A percentile compares a stretch with the other conserved stretches of the same genome.
Conservation (phyloP, 1,284 basidiomycete species). For the Austroboletus novae-zelandiae region DNA sequence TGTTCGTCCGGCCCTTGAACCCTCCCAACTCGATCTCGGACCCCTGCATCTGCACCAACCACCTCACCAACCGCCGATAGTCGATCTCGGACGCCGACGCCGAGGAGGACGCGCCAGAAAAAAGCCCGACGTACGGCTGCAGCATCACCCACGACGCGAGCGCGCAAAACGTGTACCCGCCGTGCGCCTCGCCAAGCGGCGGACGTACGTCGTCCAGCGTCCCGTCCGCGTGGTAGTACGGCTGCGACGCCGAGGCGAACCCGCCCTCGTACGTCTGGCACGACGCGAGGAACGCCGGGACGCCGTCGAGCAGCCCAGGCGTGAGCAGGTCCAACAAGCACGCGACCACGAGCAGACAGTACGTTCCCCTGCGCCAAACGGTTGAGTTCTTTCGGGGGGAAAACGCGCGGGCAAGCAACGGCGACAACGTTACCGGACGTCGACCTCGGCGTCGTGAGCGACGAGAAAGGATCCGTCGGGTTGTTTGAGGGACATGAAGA, state of each 20-base stretch:
- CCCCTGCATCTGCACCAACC: slow-evolving; percentile 90
- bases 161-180: slow-evolving; percentile 95
- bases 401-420: too few relatives aligned
- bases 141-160: slow-evolving; percentile 84
- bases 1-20: slow-evolving; percentile 93
- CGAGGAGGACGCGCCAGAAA: too few relatives aligned
- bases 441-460: slow-evolving; percentile 85
- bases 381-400: too few relatives aligned
- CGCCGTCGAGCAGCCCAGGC: slow-evolving; percentile 76
- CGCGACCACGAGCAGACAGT: slow-evolving; percentile 74
- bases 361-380: slow-evolving; percentile 57
- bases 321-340: slow-evolving; percentile 81
- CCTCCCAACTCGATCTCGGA: slow-evolving; percentile 83
- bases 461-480: slow-evolving; percentile 95
- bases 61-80: slow-evolving; percentile 64
- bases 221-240: slow-evolving; percentile 43
- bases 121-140: slow-evolving; percentile 45
- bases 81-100: slow-evolving; percentile 53
- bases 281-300: slow-evolving; percentile 63
- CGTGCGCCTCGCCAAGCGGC: slow-evolving; percentile 91
- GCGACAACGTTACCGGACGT: slow-evolving; percentile 54
- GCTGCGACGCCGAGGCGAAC: slow-evolving; percentile 82
- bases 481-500: slow-evolving; percentile 93
- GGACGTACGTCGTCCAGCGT: slow-evolving; percentile 49
- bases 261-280: slow-evolving; percentile 99